A percentile compares a stretch with the other conserved stretches of the same genome.
phyloP scores from a whole-genome alignment of 2,329 filamentous ascomycete species.

The Hymenoscyphus linearis region DNA sequence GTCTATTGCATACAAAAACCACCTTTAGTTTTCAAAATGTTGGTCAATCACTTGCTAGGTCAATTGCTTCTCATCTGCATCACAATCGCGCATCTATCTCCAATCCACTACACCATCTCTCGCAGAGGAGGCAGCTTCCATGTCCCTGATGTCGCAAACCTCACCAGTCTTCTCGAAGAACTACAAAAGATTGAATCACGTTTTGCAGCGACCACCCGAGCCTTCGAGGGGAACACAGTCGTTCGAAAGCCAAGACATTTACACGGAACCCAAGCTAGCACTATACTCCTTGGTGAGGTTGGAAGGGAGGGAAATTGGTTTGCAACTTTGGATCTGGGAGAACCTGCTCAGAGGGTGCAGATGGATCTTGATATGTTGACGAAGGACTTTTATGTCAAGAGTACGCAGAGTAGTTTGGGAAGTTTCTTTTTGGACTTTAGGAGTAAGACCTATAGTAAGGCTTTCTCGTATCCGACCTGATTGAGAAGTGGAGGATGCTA shows the following conservation, averaged over 20 bases:
- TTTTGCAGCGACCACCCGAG: conserved; percentile 17
- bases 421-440: conserved; percentile 13
- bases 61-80: background rate
- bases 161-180: conserved; percentile 15
- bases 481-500: background rate
- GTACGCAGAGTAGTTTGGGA: conserved; percentile 17
- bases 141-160: conserved; percentile 12
- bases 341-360: conserved; percentile 18
- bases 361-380: conserved; percentile 25
- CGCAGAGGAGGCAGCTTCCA: conserved; percentile 18
- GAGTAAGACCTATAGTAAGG: conserved; percentile 20
- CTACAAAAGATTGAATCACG: conserved; percentile 13
- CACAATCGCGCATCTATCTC: conserved; percentile 6
- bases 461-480: background rate
- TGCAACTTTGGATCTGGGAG: conserved; percentile 16
- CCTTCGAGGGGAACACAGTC: conserved; percentile 15
- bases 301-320: conserved; percentile 21
- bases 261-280: conserved; percentile 16
- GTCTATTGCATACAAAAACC: background rate
- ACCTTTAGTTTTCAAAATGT: background rate
- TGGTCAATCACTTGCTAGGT: too few species aligned
- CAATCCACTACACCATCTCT: conserved; percentile 18
- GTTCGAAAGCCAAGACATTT: conserved; percentile 15
- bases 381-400: conserved; percentile 17
- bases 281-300: conserved; percentile 18